Evolutionary conservation across 768 basidiomycete species (phyloP), one percentile per base, ranked within the genome.

Genomic region (Russula brevipes): DNA sequence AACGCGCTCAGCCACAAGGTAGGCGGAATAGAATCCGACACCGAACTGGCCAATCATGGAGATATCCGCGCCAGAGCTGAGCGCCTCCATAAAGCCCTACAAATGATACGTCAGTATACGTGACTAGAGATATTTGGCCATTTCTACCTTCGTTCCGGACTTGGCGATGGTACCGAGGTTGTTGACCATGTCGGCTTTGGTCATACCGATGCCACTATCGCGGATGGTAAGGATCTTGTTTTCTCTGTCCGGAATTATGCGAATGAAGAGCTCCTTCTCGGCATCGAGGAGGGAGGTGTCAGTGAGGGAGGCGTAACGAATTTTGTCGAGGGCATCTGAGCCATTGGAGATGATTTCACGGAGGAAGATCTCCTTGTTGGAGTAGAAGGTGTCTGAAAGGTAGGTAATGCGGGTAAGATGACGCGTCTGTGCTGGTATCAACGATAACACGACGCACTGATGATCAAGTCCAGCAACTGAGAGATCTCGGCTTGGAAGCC

Each of bases 21-120:
- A 98, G 16, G 93, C 91, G 53, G 96, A 98, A 86, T 99, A 98
- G 88, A 98, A 98, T 81, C 96, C 96, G 76, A 99, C 96, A 94
- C 96, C 93, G 78, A 97, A 96, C 81, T 95, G 91, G 79, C 93
- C 93, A 72, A 96, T 97, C 95, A 98, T 98, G 72, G 89, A 90
- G 65, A 92, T 91, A 72, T 92, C 89, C 61, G 90, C 90, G 68
- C 90, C 90, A 39, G 89, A 89, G 74, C 80, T 86, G 66, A 98
- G 84, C 58, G 97, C 96, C 82, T 99, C 96, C 96, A 99, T 98
- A 85, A 99, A 99, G 64, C 94, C 95, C 90, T 95, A 66, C 9
- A 4, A 42, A 47, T 66, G 59, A 52, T 10, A 19, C 38, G 44
- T 58, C 30, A 14, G 30, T 54, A 39, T 11, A 38, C 54, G 12